A percentile compares a stretch with the other conserved stretches of the same genome.
phyloP scores from a whole-genome alignment of 331 rosid species.

The Saraca asoca region DNA sequence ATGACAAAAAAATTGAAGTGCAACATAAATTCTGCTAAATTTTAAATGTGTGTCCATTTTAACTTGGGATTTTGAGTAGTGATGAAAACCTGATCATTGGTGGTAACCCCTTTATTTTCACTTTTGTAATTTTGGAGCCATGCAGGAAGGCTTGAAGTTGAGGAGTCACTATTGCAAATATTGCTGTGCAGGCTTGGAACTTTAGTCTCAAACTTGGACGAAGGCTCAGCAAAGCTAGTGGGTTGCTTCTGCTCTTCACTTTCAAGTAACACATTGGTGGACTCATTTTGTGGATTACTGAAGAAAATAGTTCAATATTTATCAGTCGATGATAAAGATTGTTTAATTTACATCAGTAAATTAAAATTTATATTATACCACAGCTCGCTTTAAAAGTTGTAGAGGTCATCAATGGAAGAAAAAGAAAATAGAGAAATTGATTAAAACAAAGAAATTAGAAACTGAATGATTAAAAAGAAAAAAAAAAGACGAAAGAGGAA shows the following conservation, averaged over 20 bases:
- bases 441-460: not conserved
- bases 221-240: slow-evolving; percentile 53
- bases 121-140: slow-evolving; percentile 95
- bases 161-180: slow-evolving; percentile 57
- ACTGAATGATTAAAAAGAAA: not conserved
- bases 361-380: too few relatives aligned
- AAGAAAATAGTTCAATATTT: slow-evolving; percentile 3
- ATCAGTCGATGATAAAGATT: slow-evolving; percentile 10
- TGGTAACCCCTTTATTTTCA: slow-evolving; percentile 49
- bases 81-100: slow-evolving; percentile 77
- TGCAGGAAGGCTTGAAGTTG: slow-evolving; percentile 84
- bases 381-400: too few relatives aligned
- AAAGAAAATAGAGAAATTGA: slow-evolving; percentile 20
- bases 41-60: not conserved
- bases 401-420: not conserved
- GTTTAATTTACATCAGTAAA: not conserved
- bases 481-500: slow-evolving; percentile 3
- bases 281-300: slow-evolving; percentile 64
- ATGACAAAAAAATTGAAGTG: too few relatives aligned
- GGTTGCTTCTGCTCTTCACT: slow-evolving; percentile 45
- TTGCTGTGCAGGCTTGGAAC: slow-evolving; percentile 59
- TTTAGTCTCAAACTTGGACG: slow-evolving; percentile 58
- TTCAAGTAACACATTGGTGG: slow-evolving; percentile 43
- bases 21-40: too few relatives aligned
- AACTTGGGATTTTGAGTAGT: too few relatives aligned